Evolutionary conservation across 2,329 filamentous ascomycete genomes (phyloP).

Genomic region (Penicillium thymicola): DNA sequence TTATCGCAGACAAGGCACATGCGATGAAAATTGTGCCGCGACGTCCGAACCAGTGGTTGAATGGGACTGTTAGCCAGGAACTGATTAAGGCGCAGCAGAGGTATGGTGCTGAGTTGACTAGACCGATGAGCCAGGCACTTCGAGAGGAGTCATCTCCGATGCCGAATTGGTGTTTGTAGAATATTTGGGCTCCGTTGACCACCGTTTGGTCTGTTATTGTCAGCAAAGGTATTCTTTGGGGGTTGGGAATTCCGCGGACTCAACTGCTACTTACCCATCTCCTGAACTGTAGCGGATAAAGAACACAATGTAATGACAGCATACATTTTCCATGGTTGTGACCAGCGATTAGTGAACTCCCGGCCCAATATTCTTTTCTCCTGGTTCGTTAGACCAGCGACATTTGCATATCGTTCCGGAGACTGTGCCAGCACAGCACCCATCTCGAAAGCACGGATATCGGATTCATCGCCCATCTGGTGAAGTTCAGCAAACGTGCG

Average conservation of each 20-base stretch:
- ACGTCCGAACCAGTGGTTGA: conserved; percentile 68
- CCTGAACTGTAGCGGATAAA: conserved; percentile 67
- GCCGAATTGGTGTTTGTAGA: conserved; percentile 61
- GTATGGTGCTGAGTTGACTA: conserved; percentile 57
- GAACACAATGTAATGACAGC: conserved; percentile 64
- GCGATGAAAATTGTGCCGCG: conserved; percentile 74
- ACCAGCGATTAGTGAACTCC: conserved; percentile 66
- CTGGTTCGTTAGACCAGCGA: conserved; percentile 54
- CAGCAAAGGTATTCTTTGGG: background rate
- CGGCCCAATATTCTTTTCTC: conserved; percentile 58
- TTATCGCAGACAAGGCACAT: conserved; percentile 63
- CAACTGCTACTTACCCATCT: conserved; percentile 51
- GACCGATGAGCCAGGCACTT: conserved; percentile 59
- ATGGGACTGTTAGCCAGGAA: conserved; percentile 70
- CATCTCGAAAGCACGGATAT: conserved; percentile 58
- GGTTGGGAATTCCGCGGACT: background rate
- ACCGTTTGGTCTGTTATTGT: conserved; percentile 59
- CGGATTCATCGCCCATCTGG: conserved; percentile 53
- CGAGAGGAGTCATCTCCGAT: conserved; percentile 51
- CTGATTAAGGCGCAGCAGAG: conserved; percentile 66
- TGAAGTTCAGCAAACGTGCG: conserved; percentile 57
- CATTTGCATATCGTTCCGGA: conserved; percentile 49
- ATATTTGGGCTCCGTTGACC: conserved; percentile 65
- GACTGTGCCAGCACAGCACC: conserved; percentile 59
- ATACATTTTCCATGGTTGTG: conserved; percentile 64